Evolutionary conservation across 305 asterid genomes (phyloP), one percentile per base, ranked within the genome.

Genomic region (Fraxinus greggii): DNA sequence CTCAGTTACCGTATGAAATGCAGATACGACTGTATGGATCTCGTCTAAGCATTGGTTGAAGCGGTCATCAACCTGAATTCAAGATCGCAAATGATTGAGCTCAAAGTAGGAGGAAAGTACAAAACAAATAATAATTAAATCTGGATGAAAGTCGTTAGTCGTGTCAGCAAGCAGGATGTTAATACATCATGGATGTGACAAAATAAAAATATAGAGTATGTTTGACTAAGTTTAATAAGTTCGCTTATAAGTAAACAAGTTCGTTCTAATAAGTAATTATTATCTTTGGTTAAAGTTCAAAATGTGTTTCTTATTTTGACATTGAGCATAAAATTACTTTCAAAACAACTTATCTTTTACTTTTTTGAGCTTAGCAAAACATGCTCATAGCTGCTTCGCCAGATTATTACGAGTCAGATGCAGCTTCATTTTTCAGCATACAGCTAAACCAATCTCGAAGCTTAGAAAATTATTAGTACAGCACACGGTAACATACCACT

Each of bases 31-130:
- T 0, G 91, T 93, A 75, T 95, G 98, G 86, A 95, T 89, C 82
- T 95, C 98, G 32, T 95, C 97, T 70, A 95, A 31, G 88, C 95
- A 93, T 81, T 91, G 95, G 86, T 84, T 92, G 90, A 91, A 93
- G 69, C 86, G 92, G 9, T 92, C 94, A 36, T 95, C 98, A 29
- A 95, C 98, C 98, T 95, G 80, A 28, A 77, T 35, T 75, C 21
- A 26, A 1, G 33, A 35, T 15, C 2, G 21, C 59, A 48, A 2
- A 74, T 59, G 15, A 24, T 54, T 54, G 9, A 54, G 65, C 65
- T n/a, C 65, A 54, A 54, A 54, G 26, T n/a, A n/a, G 10, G 0
- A n/a, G 63, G 24, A n/a, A n/a, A 56, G 65, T 54, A 15, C 0
- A 61, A 19, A n/a, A n/a, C 38, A 61, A 1, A 28, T 0, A 29